Base-by-base conservation (phyloP, 257 asterid species). In the Penstemon eatonii region DNA sequence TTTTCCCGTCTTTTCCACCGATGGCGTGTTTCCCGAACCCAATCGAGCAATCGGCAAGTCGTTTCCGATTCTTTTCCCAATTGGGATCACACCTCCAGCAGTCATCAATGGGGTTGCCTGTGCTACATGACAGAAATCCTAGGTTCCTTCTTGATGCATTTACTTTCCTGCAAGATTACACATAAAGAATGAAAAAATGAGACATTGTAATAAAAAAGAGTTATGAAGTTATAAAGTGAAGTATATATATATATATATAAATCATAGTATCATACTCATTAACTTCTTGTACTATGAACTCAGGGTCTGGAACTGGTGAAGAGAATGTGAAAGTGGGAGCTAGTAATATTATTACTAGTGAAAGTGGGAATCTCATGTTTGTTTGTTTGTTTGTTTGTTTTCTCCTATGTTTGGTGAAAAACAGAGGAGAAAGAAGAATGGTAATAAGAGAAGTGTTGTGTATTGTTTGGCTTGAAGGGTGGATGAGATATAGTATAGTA, bases 71-170 rank as follows among this genome's bases (percentile, higher is more conserved):
- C 13, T 77, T 77, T 15, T 81, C 94, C 98, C 98, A 91, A 10
- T 83, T 71, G 5, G 83, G 79, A 70, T 91, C 98, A 62, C 98
- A 91, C n/a, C 98, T 79, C 98, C 98, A 89, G 82, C 98, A 89
- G 75, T 91, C 94, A 76, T 91, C 98, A 4, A 91, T 89, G 0
- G 98, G 98, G 73, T 91, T 91, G 11, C 96, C 98, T 0, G 90
- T 87, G 4, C 87, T 85, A 67, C 95, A 91, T 7, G 98, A 89
- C 8, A 91, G 83, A 37, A 76, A 91, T 6, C 79, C 92, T 63
- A 91, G 13, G 33, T 74, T 83, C 81, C 98, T 80, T 46, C 98
- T 80, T 57, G 94, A 78, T 49, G 86, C 86, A 73, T 87, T 85
- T 71, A 89, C 75, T 65, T 81, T 81, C 81, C 97, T 91, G 84